Evolutionary conservation across 2,329 filamentous ascomycete genomes (phyloP).

Genomic region (Penicillium frequentans): DNA sequence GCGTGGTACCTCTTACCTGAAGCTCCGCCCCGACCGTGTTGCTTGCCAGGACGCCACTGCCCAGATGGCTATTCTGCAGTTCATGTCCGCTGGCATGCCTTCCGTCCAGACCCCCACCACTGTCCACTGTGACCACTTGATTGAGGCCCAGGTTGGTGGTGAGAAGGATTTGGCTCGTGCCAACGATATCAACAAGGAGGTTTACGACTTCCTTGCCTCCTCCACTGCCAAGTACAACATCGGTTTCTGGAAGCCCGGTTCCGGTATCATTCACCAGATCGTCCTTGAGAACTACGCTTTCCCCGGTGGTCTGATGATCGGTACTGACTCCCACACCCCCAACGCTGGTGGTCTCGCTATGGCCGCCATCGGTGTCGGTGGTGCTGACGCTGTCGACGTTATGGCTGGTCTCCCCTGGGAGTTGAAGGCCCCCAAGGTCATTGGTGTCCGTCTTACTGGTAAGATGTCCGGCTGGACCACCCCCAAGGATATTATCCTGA

Average conservation of each 20-base stretch:
- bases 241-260: slow-evolving; percentile 98
- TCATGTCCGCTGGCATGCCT: slow-evolving; percentile 98
- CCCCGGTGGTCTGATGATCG: slow-evolving; percentile 96
- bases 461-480: slow-evolving; percentile 86
- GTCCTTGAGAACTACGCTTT: slow-evolving; percentile 98
- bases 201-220: slow-evolving; percentile 93
- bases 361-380: slow-evolving; percentile 96
- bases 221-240: slow-evolving; percentile 99
- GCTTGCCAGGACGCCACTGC: slow-evolving; percentile 99
- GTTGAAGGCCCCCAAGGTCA: slow-evolving; percentile 85
- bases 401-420: slow-evolving; percentile 97
- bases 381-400: slow-evolving; percentile 94
- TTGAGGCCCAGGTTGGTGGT: slow-evolving; percentile 93
- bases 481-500: slow-evolving; percentile 93
- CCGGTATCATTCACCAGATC: slow-evolving; percentile 99
- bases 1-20: slow-evolving; percentile 93
- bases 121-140: slow-evolving; percentile 98
- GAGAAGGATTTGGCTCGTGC: slow-evolving; percentile 91
- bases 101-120: slow-evolving; percentile 91
- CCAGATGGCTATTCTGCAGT: slow-evolving; percentile 99
- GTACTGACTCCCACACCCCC: slow-evolving; percentile 97
- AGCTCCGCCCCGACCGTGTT: slow-evolving; percentile 93
- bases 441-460: slow-evolving; percentile 49
- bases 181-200: slow-evolving; percentile 95
- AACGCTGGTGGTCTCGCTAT: slow-evolving; percentile 90